These are phyloP conservation scores for Flaveria brownii DNA, from an alignment of 129 eudicot species.

Conservation along the genomic window DNA sequence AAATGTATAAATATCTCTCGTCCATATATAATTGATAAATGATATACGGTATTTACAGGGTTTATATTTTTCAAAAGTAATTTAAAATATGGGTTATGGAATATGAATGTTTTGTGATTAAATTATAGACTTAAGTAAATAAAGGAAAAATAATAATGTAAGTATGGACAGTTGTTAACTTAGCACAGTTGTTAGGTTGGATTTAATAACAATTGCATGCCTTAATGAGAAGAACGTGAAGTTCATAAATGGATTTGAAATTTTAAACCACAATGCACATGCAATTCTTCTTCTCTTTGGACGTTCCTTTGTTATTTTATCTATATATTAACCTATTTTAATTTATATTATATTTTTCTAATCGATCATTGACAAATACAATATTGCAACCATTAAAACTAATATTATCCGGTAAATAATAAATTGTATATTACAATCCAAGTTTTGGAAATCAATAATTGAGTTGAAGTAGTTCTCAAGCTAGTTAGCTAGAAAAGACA, in stretches of 20 bases:
- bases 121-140: not conserved
- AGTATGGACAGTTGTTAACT: conserved; percentile 17
- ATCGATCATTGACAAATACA: conserved; percentile 30
- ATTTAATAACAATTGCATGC: conserved; percentile 42
- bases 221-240: conserved; percentile 47
- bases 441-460: conserved; percentile 19
- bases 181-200: conserved; percentile 36
- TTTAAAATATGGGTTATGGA: no score
- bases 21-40: no score
- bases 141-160: not conserved
- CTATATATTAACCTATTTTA: conserved; percentile 18
- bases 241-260: conserved; percentile 47
- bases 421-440: conserved; percentile 9
- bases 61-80: no score
- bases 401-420: conserved; percentile 27
- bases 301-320: conserved; percentile 24
- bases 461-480: not conserved
- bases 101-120: not conserved
- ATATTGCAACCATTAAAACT: conserved; percentile 19
- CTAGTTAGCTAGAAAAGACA: not conserved
- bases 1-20: no score
- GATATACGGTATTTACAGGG: no score
- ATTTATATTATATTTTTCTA: not conserved
- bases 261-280: conserved; percentile 46
- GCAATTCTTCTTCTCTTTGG: conserved; percentile 41